These are phyloP conservation scores for Vicia sativa DNA, from an alignment of 306 rosid species.

Conservation along the genomic window DNA sequence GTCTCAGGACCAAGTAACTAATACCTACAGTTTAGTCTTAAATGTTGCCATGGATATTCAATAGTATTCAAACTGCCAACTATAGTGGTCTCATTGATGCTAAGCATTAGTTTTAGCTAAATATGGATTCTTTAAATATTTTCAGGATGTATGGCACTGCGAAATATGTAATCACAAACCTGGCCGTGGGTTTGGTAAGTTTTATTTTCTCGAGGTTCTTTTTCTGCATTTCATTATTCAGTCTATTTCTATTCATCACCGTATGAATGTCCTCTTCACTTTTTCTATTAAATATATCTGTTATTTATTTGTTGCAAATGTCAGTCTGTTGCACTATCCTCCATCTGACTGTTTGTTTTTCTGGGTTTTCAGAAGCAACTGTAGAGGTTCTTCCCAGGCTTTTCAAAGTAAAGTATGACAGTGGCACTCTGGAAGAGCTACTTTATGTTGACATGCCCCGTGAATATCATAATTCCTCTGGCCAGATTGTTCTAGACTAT, in stretches of 20 bases:
- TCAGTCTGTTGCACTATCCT: conserved; percentile 24
- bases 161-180: conserved; percentile 98
- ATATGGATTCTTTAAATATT: conserved; percentile 35
- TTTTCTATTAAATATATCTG: conserved; percentile 13
- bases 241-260: conserved; percentile 24
- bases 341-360: conserved; percentile 29
- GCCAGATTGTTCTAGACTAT: conserved; percentile 95
- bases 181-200: conserved; percentile 96
- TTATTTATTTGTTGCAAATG: conserved; percentile 10
- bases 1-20: conserved; percentile 16
- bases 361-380: conserved; percentile 78
- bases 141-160: conserved; percentile 98
- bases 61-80: conserved; percentile 8
- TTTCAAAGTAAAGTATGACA: conserved; percentile 92
- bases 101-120: conserved; percentile 33
- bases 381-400: conserved; percentile 97
- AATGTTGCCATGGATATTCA: conserved; percentile 24
- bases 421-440: conserved; percentile 98
- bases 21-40: conserved; percentile 9
- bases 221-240: conserved; percentile 22
- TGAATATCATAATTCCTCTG: conserved; percentile 89
- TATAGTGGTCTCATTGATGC: conserved; percentile 24
- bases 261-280: conserved; percentile 21
- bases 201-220: conserved; percentile 1
- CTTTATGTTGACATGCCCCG: conserved; percentile 99